phyloP scores from a whole-genome alignment of 257 asterid species.

The Solanum chaucha region DNA sequence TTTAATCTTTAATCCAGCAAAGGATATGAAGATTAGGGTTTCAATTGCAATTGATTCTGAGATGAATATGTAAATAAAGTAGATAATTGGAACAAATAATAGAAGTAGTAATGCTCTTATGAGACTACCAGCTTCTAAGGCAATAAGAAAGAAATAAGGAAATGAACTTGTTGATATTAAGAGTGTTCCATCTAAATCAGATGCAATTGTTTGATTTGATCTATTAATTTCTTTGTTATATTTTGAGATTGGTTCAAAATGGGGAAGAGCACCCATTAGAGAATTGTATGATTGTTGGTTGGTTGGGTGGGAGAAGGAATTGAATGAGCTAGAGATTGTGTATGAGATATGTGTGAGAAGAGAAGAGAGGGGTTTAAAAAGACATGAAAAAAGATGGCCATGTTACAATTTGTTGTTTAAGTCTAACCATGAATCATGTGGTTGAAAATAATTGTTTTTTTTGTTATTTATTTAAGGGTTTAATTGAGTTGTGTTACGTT shows the following conservation, averaged over 20 bases:
- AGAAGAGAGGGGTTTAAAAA: slow-evolving; percentile 44
- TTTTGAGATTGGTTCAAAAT: slow-evolving; percentile 45
- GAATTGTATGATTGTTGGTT: background rate
- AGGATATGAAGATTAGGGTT: slow-evolving; percentile 42
- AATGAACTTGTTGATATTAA: slow-evolving; percentile 47
- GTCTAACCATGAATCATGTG: slow-evolving; percentile 31
- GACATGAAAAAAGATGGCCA: slow-evolving; percentile 20
- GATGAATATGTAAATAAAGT: slow-evolving; percentile 38
- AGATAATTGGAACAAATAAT: slow-evolving; percentile 40
- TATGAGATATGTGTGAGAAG: background rate
- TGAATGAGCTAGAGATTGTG: background rate
- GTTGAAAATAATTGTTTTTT: background rate
- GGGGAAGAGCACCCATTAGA: slow-evolving; percentile 38
- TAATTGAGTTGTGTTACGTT: background rate
- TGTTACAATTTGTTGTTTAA: slow-evolving; percentile 5
- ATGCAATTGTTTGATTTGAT: slow-evolving; percentile 54
- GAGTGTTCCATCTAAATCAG: slow-evolving; percentile 86
- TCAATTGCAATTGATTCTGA: slow-evolving; percentile 55
- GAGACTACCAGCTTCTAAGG: slow-evolving; percentile 79
- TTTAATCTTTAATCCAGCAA: slow-evolving; percentile 52
- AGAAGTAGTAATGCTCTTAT: slow-evolving; percentile 53
- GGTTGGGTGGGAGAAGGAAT: background rate
- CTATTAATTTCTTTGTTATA: slow-evolving; percentile 37
- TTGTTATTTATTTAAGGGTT: background rate
- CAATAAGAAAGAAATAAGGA: slow-evolving; percentile 75